Conservation (phyloP, 768 basidiomycete species). For the Kwoniella dejecticola region DNA sequence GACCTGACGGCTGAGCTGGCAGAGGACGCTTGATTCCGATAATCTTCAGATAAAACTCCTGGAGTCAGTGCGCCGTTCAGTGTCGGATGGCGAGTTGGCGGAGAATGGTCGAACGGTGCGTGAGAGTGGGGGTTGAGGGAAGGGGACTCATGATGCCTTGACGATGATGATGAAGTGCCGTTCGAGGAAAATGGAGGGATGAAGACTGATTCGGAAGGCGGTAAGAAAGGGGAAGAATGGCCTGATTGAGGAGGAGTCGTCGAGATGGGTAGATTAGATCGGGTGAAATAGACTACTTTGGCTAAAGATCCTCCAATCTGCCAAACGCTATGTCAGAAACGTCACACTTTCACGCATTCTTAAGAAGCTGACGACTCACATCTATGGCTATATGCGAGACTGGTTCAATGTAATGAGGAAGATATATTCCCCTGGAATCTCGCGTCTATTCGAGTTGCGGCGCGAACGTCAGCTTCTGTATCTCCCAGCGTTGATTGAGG, state of each 20-base stretch:
- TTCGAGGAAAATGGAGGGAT: slow-evolving; percentile 13
- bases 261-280: slow-evolving; percentile 63
- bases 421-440: slow-evolving; percentile 93
- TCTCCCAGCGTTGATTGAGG: too few relatives aligned
- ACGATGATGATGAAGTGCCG: slow-evolving; percentile 15
- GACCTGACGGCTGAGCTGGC: slow-evolving; percentile 2
- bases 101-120: slow-evolving; percentile 30
- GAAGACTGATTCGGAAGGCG: slow-evolving; percentile 34
- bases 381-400: slow-evolving; percentile 97
- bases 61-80: slow-evolving; percentile 54
- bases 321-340: slow-evolving; percentile 27
- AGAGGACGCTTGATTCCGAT: background rate
- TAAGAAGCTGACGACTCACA: slow-evolving; percentile 61
- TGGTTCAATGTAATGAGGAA: slow-evolving; percentile 96
- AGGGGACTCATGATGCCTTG: background rate
- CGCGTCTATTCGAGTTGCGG: slow-evolving; percentile 58
- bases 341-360: slow-evolving; percentile 30
- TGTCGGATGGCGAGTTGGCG: slow-evolving; percentile 30
- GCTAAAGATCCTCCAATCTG: slow-evolving; percentile 96
- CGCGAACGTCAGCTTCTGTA: too few relatives aligned
- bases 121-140: slow-evolving; percentile 29
- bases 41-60: slow-evolving; percentile 18
- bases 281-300: slow-evolving; percentile 97
- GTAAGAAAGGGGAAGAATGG: slow-evolving; percentile 39
- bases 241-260: slow-evolving; percentile 35